Evolutionary conservation across 2,329 filamentous ascomycete genomes (phyloP), one percentile per base, ranked within the genome.

Genomic region (Alternaria arborescens): DNA sequence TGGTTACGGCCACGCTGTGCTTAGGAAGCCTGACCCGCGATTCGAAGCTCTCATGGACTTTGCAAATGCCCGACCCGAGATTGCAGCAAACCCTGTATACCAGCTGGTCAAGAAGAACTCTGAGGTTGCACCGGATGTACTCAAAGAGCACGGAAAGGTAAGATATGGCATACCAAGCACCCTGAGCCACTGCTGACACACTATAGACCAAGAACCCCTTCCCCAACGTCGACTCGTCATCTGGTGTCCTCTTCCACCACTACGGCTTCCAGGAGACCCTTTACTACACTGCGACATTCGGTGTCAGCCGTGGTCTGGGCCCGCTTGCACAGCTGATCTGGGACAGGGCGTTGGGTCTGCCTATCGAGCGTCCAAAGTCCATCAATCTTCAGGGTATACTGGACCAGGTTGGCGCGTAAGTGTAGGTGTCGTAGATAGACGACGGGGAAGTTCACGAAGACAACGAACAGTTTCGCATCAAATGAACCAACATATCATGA

Each of bases 41-140:
- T 99, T 98, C 82, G 89, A 97, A 80, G 95, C 95, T 22, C 84
- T 98, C 53, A 98, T 98, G 91, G 93, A 96, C 82, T 99, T 97
- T 79, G 95, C 95, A 8, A 87, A 89, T 14, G 87, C 91, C 16
- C 90, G 93, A 11, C 91, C 92, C 14, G 91, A 94, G 72, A 97
- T 99, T 65, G 89, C 92, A 43, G 82, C 86, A 48, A 91, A 98
- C 79, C 93, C 94, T 1, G 89, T 98, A 65, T 98, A 97, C 89
- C 88, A 93, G 80, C 88, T 99, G 11, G 94, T 99, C 57, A 91
- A 94, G 86, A 90, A 91, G 83, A 98, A 97, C 84, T 93, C 91
- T 67, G 90, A 93, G 75, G 90, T 99, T 65, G 95, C 95, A 0
- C 95, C 95, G 16, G 87, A 88, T 53, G 95, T 99, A 20, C 85